Evolutionary conservation across 805 yeast genomes (phyloP).

Genomic region (Cyberlindnera misumaiensis): DNA sequence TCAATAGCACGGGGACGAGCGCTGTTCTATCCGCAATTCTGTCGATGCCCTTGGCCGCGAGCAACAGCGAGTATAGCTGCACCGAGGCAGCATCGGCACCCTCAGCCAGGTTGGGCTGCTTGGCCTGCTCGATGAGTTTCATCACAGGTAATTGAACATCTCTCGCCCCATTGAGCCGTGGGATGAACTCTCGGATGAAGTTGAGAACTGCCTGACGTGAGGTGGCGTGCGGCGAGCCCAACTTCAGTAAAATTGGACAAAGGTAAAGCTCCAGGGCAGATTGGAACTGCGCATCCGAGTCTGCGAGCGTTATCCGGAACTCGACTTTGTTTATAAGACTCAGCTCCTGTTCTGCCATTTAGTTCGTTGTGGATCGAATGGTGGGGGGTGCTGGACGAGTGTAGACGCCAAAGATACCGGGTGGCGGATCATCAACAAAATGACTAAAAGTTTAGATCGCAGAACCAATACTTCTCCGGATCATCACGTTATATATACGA

Average conservation of each 20-base stretch:
- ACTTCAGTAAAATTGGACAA: conserved; percentile 71
- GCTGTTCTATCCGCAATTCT: conserved; percentile 32
- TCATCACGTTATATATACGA: too few relatives aligned
- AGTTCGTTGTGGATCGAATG: not conserved
- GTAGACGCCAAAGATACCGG: too few relatives aligned
- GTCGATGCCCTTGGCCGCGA: conserved; percentile 62
- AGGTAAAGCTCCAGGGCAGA: conserved; percentile 53
- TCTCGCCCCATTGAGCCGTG: conserved; percentile 54
- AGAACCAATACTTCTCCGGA: too few relatives aligned
- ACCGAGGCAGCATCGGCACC: conserved; percentile 36
- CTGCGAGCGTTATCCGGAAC: conserved; percentile 71
- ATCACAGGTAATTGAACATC: conserved; percentile 55
- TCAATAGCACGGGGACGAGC: conserved; percentile 42
- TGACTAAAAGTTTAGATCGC: too few relatives aligned
- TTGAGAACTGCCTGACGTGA: conserved; percentile 66
- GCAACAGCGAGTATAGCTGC: conserved; percentile 54
- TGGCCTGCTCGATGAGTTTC: conserved; percentile 58
- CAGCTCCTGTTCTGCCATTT: conserved; percentile 39
- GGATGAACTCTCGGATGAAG: conserved; percentile 58
- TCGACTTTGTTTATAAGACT: conserved; percentile 72
- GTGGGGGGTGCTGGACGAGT: too few relatives aligned
- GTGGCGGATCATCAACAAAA: not conserved
- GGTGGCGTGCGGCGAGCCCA: conserved; percentile 59
- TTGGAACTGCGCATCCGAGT: conserved; percentile 58
- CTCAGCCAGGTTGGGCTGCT: conserved; percentile 39